These are phyloP conservation scores for Globisporangium nodosum DNA, from an alignment of 352 stramenopile genomes.

Conservation along the genomic window DNA sequence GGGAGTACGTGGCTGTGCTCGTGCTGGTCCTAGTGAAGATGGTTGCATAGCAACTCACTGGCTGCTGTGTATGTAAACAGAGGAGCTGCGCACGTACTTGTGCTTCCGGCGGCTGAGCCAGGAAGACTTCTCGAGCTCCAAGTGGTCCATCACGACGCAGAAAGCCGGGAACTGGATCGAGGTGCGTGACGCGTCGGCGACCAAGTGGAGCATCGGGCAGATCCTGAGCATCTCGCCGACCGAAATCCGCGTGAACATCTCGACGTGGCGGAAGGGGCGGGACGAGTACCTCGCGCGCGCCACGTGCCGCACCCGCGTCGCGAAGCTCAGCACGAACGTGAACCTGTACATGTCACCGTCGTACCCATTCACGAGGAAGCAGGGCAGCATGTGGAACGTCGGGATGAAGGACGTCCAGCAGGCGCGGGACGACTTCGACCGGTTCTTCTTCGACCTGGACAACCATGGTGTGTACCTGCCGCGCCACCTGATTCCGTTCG, in stretches of 20 bases:
- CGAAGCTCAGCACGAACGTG: constrained; percentile 66
- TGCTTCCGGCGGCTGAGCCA: constrained; percentile 59
- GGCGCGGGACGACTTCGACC: constrained; percentile 64
- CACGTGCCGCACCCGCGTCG: constrained; percentile 56
- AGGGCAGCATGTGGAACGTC: constrained; percentile 62
- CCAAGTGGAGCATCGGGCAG: constrained; percentile 72
- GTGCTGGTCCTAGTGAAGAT: not conserved
- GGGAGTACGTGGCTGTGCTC: constrained; percentile 21
- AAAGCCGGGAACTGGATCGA: constrained; percentile 78
- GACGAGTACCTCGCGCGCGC: constrained; percentile 68
- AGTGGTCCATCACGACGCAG: constrained; percentile 67
- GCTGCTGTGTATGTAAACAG: constrained; percentile 10
- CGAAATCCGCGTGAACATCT: constrained; percentile 68
- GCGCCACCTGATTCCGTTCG: constrained; percentile 51
- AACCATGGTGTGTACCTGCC: constrained; percentile 47
- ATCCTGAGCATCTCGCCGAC: constrained; percentile 55
- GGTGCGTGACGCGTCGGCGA: constrained; percentile 68
- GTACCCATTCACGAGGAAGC: constrained; percentile 72
- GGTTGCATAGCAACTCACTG: too few species aligned
- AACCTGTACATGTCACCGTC: constrained; percentile 75
- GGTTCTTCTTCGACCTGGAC: constrained; percentile 54
- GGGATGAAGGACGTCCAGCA: constrained; percentile 59
- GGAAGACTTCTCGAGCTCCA: constrained; percentile 62
- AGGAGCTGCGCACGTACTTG: constrained; percentile 60
- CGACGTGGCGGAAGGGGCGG: constrained; percentile 58